A percentile compares a stretch with the other conserved stretches of the same genome.
These are phyloP conservation scores for Trichoderma virens DNA, from an alignment of 495 filamentous ascomycete genomes.

Conservation along the genomic window DNA sequence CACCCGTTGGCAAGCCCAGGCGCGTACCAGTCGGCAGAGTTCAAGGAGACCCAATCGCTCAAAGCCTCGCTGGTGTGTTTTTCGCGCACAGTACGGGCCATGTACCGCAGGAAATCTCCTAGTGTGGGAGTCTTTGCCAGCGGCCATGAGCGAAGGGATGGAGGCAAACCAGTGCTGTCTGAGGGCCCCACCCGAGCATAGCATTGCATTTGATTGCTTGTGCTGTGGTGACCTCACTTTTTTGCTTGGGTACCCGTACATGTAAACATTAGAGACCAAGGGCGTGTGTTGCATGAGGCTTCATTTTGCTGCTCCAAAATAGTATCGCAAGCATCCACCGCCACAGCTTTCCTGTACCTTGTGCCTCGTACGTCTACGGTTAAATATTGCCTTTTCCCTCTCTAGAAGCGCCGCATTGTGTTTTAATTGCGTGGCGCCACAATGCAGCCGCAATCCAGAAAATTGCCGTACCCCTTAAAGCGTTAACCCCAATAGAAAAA, in stretches of 20 bases:
- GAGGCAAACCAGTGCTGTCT: neutral
- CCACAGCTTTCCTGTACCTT: too few relatives aligned
- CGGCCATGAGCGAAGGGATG: neutral
- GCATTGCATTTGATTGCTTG: neutral
- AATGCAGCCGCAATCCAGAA: slow-evolving; percentile 5
- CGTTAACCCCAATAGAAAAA: too few relatives aligned
- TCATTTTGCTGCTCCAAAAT: too few relatives aligned
- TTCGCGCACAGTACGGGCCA: neutral
- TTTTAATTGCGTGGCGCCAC: slow-evolving; percentile 4
- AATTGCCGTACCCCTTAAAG: neutral
- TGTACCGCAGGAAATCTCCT: slow-evolving; percentile 1
- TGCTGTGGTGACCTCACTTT: too few relatives aligned
- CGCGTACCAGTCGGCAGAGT: neutral
- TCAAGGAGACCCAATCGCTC: neutral
- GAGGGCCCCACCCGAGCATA: slow-evolving; percentile 1
- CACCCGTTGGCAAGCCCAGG: neutral
- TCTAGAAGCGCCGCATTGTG: too few relatives aligned
- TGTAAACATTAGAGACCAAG: too few relatives aligned
- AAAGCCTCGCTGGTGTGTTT: neutral
- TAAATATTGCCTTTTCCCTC: too few relatives aligned
- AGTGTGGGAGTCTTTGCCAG: too few relatives aligned
- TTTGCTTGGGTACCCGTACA: too few relatives aligned
- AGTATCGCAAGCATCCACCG: too few relatives aligned
- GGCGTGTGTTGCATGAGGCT: too few relatives aligned
- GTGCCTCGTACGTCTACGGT: too few relatives aligned